Conservation (phyloP, 179 eudicot species). For the Gypsophila paniculata region DNA sequence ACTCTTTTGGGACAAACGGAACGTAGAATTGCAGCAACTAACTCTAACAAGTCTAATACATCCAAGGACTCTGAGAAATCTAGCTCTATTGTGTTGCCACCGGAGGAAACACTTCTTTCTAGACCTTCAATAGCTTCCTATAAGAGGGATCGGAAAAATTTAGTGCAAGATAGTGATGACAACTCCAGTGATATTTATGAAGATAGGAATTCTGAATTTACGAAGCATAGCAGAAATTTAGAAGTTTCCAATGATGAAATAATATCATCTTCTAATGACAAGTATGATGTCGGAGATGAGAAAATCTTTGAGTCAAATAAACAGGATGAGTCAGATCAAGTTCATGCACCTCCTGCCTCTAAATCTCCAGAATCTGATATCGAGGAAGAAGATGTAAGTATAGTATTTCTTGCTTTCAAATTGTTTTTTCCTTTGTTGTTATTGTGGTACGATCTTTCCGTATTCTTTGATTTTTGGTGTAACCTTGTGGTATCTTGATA, state of each 20-base stretch:
- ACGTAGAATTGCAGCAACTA: too few species aligned
- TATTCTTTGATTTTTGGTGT: background rate
- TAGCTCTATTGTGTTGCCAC: conserved; percentile 17
- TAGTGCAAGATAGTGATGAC: conserved; percentile 32
- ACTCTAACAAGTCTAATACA: conserved; percentile 27
- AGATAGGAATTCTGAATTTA: conserved; percentile 17
- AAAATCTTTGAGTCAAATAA: conserved; percentile 30
- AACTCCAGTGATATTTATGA: conserved; percentile 28
- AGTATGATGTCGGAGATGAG: conserved; percentile 27
- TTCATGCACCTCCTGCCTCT: conserved; percentile 41
- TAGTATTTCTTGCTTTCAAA: background rate
- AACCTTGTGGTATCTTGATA: background rate
- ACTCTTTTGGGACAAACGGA: too few species aligned
- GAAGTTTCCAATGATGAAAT: conserved; percentile 10
- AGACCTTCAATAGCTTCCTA: conserved; percentile 5
- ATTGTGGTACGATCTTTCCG: background rate
- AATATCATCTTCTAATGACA: conserved; percentile 24
- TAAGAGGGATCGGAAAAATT: conserved; percentile 24
- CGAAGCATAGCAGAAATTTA: conserved; percentile 19
- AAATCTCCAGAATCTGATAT: conserved; percentile 66
- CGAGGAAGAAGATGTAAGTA: conserved; percentile 76
- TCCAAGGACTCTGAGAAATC: conserved; percentile 29
- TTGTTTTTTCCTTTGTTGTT: background rate
- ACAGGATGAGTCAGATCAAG: conserved; percentile 23
- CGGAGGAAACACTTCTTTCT: conserved; percentile 11